A percentile compares a stretch with the other conserved stretches of the same genome.
These are phyloP conservation scores for Ormosia semicastrata DNA, from an alignment of 306 rosid species.

Conservation along the genomic window DNA sequence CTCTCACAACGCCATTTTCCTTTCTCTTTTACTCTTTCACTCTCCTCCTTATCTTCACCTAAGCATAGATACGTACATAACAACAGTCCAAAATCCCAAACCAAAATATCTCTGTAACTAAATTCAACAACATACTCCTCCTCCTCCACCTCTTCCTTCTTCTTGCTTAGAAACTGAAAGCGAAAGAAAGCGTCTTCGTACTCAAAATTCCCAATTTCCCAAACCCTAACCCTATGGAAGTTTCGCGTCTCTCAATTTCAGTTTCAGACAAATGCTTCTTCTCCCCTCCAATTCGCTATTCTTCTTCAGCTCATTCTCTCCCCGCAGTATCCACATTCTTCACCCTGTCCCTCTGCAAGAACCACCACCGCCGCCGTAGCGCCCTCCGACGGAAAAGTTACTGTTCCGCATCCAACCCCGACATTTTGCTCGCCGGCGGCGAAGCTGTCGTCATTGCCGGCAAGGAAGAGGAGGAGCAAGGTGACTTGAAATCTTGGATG, in stretches of 20 bases:
- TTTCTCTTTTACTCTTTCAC: not conserved
- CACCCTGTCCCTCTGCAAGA: constrained; percentile 31
- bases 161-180: not conserved
- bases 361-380: not conserved
- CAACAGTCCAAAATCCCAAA: not conserved
- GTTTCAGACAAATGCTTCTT: constrained; percentile 42
- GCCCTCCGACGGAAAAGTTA: constrained; percentile 11
- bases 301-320: constrained; percentile 34
- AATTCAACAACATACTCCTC: constrained; percentile 16
- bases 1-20: not conserved
- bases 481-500: constrained; percentile 90
- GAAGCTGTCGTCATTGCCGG: constrained; percentile 34
- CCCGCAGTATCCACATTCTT: constrained; percentile 27
- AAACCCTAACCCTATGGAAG: constrained; percentile 61
- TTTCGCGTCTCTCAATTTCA: constrained; percentile 29
- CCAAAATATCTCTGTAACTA: constrained; percentile 5
- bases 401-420: constrained; percentile 65
- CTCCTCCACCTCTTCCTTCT: not conserved
- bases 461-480: constrained; percentile 41
- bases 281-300: constrained; percentile 41
- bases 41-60: constrained; percentile 24
- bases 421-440: constrained; percentile 63
- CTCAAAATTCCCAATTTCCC: not conserved
- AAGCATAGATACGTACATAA: not conserved
- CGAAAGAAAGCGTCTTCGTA: not conserved